phyloP scores from a whole-genome alignment of 2,329 filamentous ascomycete genomes.

The Fusarium longipes region DNA sequence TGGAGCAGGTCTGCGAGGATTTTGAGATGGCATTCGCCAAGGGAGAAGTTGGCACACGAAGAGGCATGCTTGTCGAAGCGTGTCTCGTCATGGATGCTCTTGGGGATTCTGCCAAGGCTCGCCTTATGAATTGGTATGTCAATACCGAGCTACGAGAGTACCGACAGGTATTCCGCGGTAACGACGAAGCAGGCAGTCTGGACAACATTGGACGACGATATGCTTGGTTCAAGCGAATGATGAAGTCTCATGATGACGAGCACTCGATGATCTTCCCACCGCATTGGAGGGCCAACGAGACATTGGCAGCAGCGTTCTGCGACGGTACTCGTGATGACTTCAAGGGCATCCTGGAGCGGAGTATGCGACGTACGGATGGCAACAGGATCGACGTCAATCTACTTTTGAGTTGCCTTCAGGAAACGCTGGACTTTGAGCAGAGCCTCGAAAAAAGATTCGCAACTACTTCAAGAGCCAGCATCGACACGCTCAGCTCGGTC shows the following conservation, averaged over 20 bases:
- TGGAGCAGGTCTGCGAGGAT: constrained; percentile 99
- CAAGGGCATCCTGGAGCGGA: constrained; percentile 88
- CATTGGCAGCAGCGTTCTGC: constrained; percentile 90
- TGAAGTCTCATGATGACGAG: constrained; percentile 95
- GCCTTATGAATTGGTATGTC: constrained; percentile 95
- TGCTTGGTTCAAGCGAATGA: constrained; percentile 94
- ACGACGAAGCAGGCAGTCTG: constrained; percentile 93
- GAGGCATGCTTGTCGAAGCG: constrained; percentile 81
- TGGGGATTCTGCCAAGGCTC: constrained; percentile 83
- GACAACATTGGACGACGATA: constrained; percentile 97
- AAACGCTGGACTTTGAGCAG: constrained; percentile 97
- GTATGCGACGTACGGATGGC: constrained; percentile 81
- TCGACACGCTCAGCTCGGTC: constrained; percentile 86
- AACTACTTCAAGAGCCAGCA: constrained; percentile 78
- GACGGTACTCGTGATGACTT: constrained; percentile 96
- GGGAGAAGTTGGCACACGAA: constrained; percentile 78
- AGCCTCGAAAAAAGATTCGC: constrained; percentile 86
- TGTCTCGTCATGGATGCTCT: constrained; percentile 95
- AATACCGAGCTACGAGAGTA: constrained; percentile 98
- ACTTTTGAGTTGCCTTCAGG: constrained; percentile 87
- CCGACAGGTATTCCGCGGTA: constrained; percentile 92
- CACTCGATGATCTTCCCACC: constrained; percentile 88
- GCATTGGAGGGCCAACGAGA: constrained; percentile 90
- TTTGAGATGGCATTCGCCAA: constrained; percentile 96
- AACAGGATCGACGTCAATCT: constrained; percentile 90